These are phyloP conservation scores for Tetrapisispora fleetii DNA, from an alignment of 805 yeast genomes.

Conservation along the genomic window DNA sequence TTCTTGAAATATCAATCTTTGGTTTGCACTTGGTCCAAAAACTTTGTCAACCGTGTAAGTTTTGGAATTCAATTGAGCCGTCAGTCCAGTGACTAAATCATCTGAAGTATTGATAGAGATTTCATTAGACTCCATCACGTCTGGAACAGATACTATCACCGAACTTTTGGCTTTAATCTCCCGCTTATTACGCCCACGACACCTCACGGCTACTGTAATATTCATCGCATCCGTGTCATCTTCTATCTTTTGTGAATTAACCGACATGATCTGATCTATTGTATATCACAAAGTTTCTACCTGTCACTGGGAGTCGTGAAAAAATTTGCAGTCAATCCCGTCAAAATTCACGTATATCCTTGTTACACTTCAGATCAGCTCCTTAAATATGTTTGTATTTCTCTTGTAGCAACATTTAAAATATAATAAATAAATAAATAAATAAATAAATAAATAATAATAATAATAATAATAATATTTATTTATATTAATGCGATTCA, in stretches of 20 bases:
- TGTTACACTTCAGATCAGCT: too few relatives aligned
- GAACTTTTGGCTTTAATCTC: slow-evolving; percentile 50
- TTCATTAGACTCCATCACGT: slow-evolving; percentile 36
- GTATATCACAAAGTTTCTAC: too few relatives aligned
- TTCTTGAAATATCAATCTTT: slow-evolving; percentile 50
- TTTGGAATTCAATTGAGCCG: slow-evolving; percentile 38
- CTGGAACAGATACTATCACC: slow-evolving; percentile 47
- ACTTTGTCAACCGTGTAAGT: slow-evolving; percentile 70
- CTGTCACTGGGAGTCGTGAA: too few relatives aligned
- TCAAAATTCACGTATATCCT: too few relatives aligned
- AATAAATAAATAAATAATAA: too few relatives aligned
- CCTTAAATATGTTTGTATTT: too few relatives aligned
- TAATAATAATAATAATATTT: too few relatives aligned
- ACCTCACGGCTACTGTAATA: slow-evolving; percentile 54
- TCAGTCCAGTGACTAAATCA: slow-evolving; percentile 26
- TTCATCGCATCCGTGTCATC: slow-evolving; percentile 31
- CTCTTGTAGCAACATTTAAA: too few relatives aligned
- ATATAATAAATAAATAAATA: too few relatives aligned
- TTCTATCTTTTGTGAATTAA: slow-evolving; percentile 1
- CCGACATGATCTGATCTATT: neutral
- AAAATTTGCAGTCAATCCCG: too few relatives aligned
- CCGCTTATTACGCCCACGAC: slow-evolving; percentile 50
- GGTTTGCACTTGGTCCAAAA: slow-evolving; percentile 76
- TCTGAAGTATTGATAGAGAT: slow-evolving; percentile 37
- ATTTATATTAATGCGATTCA: neutral